Evolutionary conservation across 2,329 filamentous ascomycete genomes (phyloP).

Genomic region (Fusarium sp.): DNA sequence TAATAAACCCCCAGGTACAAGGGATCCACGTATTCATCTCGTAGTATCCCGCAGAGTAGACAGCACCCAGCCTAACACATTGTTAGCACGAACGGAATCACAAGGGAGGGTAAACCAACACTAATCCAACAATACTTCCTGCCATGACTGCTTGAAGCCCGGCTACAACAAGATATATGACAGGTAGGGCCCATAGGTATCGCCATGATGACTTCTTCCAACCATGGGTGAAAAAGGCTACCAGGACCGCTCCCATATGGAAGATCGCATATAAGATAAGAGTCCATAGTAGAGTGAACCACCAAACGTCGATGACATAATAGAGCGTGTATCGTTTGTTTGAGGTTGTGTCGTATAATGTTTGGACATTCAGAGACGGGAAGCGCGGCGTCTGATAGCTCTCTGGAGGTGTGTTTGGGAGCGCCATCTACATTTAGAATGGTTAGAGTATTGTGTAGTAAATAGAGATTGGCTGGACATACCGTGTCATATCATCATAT

Average conservation of each 20-base stretch:
- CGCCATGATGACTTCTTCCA: slow-evolving; percentile 67
- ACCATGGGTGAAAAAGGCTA: slow-evolving; percentile 78
- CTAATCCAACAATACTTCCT: slow-evolving; percentile 81
- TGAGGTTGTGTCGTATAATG: slow-evolving; percentile 56
- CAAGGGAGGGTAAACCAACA: slow-evolving; percentile 65
- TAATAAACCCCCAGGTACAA: slow-evolving; percentile 87
- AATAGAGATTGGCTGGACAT: not conserved
- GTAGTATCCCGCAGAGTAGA: slow-evolving; percentile 85
- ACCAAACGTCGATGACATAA: slow-evolving; percentile 81
- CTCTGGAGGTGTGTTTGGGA: slow-evolving; percentile 52
- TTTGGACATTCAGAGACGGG: slow-evolving; percentile 83
- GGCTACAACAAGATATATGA: slow-evolving; percentile 77
- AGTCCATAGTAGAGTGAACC: slow-evolving; percentile 89
- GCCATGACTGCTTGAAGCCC: slow-evolving; percentile 81
- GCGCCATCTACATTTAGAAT: slow-evolving; percentile 38
- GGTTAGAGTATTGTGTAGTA: slow-evolving; percentile 13
- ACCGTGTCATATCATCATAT: slow-evolving; percentile 45
- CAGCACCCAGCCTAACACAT: slow-evolving; percentile 72
- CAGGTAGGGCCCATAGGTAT: slow-evolving; percentile 76
- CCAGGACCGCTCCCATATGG: slow-evolving; percentile 76
- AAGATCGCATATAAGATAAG: slow-evolving; percentile 80
- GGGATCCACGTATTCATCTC: slow-evolving; percentile 96
- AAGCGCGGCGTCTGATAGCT: slow-evolving; percentile 77
- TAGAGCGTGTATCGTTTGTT: slow-evolving; percentile 71
- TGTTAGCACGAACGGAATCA: slow-evolving; percentile 21